phyloP scores from a whole-genome alignment of 331 rosid species.

The Rhamnella rubrinervis region DNA sequence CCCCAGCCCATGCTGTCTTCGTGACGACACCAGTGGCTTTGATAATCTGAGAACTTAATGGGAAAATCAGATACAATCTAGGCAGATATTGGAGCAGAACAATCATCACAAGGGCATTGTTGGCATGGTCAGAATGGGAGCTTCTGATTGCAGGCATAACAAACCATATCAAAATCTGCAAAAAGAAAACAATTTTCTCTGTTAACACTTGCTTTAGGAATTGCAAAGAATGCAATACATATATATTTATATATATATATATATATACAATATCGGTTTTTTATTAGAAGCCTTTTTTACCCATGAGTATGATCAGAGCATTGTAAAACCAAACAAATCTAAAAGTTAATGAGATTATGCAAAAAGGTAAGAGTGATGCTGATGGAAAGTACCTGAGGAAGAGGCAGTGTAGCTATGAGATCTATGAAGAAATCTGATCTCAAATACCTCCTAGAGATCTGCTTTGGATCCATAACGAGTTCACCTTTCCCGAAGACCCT shows the following conservation, averaged over 20 bases:
- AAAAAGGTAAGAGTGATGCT: not conserved
- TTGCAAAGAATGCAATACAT: not conserved
- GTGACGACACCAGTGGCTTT: slow-evolving; percentile 87
- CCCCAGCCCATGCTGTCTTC: slow-evolving; percentile 98
- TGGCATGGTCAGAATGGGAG: slow-evolving; percentile 70
- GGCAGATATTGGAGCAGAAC: slow-evolving; percentile 85
- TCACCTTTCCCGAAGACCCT: slow-evolving; percentile 92
- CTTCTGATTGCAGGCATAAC: slow-evolving; percentile 78
- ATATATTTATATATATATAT: too few relatives aligned
- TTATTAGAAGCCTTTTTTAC: too few relatives aligned
- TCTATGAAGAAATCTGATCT: slow-evolving; percentile 72
- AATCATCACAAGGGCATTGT: slow-evolving; percentile 72
- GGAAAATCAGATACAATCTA: slow-evolving; percentile 81
- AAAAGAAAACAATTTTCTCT: slow-evolving; percentile 17
- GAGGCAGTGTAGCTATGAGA: slow-evolving; percentile 79
- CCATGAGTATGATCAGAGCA: too few relatives aligned
- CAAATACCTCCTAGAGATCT: slow-evolving; percentile 63
- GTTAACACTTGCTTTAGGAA: slow-evolving; percentile 10
- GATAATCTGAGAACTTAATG: slow-evolving; percentile 82
- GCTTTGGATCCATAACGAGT: slow-evolving; percentile 68
- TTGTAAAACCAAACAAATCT: too few relatives aligned
- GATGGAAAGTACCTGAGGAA: slow-evolving; percentile 78
- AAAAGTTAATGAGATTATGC: not conserved
- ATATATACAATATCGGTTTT: too few relatives aligned
- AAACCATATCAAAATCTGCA: slow-evolving; percentile 90